These are phyloP conservation scores for Pyrenophora seminiperda DNA, from an alignment of 2,329 filamentous ascomycete genomes.

Conservation along the genomic window DNA sequence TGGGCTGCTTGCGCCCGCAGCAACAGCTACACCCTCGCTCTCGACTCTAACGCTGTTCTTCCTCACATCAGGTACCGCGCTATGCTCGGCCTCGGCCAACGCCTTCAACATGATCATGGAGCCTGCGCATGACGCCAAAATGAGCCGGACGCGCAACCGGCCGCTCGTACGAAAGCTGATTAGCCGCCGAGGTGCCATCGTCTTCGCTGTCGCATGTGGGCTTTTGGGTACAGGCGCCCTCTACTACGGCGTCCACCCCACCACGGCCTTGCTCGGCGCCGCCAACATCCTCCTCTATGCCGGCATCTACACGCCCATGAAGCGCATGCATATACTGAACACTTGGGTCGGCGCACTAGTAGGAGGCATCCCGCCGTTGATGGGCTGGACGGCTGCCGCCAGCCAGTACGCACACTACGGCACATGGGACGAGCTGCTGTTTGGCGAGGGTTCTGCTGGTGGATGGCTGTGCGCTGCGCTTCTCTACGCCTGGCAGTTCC, in stretches of 20 bases:
- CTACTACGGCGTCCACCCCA: slow-evolving; percentile 91
- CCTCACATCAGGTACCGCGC: slow-evolving; percentile 84
- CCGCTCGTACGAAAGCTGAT: slow-evolving; percentile 85
- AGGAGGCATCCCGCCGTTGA: slow-evolving; percentile 90
- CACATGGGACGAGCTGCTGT: slow-evolving; percentile 77
- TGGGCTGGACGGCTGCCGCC: slow-evolving; percentile 97
- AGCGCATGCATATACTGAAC: slow-evolving; percentile 83
- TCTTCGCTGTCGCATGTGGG: slow-evolving; percentile 80
- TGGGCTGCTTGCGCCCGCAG: slow-evolving; percentile 73
- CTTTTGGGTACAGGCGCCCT: slow-evolving; percentile 71
- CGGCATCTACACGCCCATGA: slow-evolving; percentile 89
- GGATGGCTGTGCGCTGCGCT: slow-evolving; percentile 88
- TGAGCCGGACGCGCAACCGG: slow-evolving; percentile 90
- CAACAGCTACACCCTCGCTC: slow-evolving; percentile 74
- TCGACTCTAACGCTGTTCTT: slow-evolving; percentile 91
- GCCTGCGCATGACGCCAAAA: slow-evolving; percentile 83
- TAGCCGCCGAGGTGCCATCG: slow-evolving; percentile 69
- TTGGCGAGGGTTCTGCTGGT: slow-evolving; percentile 71
- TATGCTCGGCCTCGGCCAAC: slow-evolving; percentile 91
- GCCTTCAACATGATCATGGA: slow-evolving; percentile 98
- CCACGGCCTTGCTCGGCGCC: slow-evolving; percentile 82
- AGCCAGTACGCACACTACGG: slow-evolving; percentile 72
- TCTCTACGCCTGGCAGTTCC: slow-evolving; percentile 96
- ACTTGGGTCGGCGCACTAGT: slow-evolving; percentile 95
- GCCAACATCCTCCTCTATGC: slow-evolving; percentile 90